Base-by-base conservation (phyloP, 306 rosid species). In the Calophaca sinica region DNA sequence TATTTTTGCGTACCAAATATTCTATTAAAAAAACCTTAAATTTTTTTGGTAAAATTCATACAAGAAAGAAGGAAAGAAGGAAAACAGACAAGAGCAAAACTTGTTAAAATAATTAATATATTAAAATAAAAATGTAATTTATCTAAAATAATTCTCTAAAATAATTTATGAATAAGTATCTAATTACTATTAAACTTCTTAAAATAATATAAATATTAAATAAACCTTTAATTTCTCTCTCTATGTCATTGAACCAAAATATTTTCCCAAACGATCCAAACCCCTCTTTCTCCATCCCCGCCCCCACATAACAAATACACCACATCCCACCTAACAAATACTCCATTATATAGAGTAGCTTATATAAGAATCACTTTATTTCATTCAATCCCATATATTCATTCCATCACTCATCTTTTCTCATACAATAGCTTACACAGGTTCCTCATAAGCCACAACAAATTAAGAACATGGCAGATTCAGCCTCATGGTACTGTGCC, bases 401-500 rank as follows among this genome's bases (percentile, higher is more conserved):
- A 15, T 54, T 76, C 4, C 62, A 14, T 14, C 7, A 11, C 3
- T 66, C 48, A 7, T 46, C 3, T 14, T 5, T 70, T 29, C 9
- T 44, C 7, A 39, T 2, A 6, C 26, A 84, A 52, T 9, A 38
- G 7, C 7, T 38, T 7, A 6, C 4, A 3, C 5, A 36, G 5
- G 41, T 36, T 3, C 7, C 8, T 38, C 28, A 20, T 20, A 20
- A 20, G 26, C 26, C 26, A 20, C 26, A 20, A 20, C 26, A 20
- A 20, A 20, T 20, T 20, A 20, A 20, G 26, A 20, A 20, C 26
- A 42, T 75, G 33, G 88, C 86, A 2, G 93, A 90, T 45, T 67
- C 75, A 10, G 86, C 87, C 14, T 88, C 96, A 9, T 87, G 93
- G 93, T 87, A 81, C 65, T 91, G 90, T 31, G 90, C 90, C 11